Base-by-base conservation (phyloP, 805 yeast species). In the Kuraishia hungarica region DNA sequence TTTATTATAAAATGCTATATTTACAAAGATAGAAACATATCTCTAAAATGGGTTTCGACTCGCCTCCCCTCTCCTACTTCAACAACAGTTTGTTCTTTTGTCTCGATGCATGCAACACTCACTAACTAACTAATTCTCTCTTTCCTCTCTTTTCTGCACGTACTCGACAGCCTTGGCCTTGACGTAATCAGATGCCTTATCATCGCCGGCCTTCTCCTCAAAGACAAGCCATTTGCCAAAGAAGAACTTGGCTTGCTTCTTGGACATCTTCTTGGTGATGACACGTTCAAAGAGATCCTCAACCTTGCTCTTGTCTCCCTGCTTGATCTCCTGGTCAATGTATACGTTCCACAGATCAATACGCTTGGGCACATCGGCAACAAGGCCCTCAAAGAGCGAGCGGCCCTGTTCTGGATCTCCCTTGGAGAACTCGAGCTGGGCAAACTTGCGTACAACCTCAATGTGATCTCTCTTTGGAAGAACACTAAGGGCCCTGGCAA, bases 351-450 rank as follows among this genome's bases (percentile, higher is more conserved):
- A 93, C 58, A 93, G 71, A 70, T 93, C 99, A 58, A 89, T 81
- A 72, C 96, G 83, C 77, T 90, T 90, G 54, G 97, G 94, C 51
- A 88, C 93, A 66, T 92, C 94, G 23, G 93, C 81, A 54, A 93
- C 70, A 60, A 93, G 79, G 57, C 97, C 98, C 74, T 93, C 98
- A 65, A 93, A 89, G 61, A 93, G 77, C 1, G 97, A 89, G 67
- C 98, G 85, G 54, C 96, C 99, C 69, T 92, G 93, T 71, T 93
- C 99, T 8, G 90, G 74, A 60, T 91, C 97, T 61, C 98, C 98
- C 70, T 86, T 85, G 55, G 76, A 62, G 69, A 86, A 93, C 70
- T 93, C 98, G 55, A 92, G 72, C 69, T 87, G 92, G 23, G 96
- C 97, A 72, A 90, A 92, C 69, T 88, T 91, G 63, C 85, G 81